These are phyloP conservation scores for Prunus persica DNA, from an alignment of 306 rosid genomes.

Conservation along the genomic window Prunus_persica_NCBIv2 NC_034015.1:20194001-20194500, in stretches of 20 bases:
- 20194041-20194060: too few relatives aligned
- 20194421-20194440: not conserved
- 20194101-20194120: too few relatives aligned
- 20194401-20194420: not conserved
- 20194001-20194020: too few relatives aligned
- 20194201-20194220: slow-evolving; percentile 86
- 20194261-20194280: slow-evolving; percentile 62
- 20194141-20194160: too few relatives aligned
- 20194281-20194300: slow-evolving; percentile 50
- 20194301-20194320: slow-evolving; percentile 76
- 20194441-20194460: not conserved
- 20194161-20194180: too few relatives aligned
- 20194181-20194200: slow-evolving; percentile 59
- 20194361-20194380: not conserved
- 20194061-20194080: too few relatives aligned
- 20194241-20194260: slow-evolving; percentile 69
- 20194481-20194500: too few relatives aligned
- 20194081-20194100: too few relatives aligned
- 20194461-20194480: not conserved
- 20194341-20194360: not conserved
- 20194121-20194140: too few relatives aligned
- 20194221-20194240: slow-evolving; percentile 91
- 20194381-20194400: not conserved
- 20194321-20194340: slow-evolving; percentile 67
- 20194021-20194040: too few relatives aligned